Conservation (phyloP, 164 flowering plant species). For the Magnolia changhungtana region DNA sequence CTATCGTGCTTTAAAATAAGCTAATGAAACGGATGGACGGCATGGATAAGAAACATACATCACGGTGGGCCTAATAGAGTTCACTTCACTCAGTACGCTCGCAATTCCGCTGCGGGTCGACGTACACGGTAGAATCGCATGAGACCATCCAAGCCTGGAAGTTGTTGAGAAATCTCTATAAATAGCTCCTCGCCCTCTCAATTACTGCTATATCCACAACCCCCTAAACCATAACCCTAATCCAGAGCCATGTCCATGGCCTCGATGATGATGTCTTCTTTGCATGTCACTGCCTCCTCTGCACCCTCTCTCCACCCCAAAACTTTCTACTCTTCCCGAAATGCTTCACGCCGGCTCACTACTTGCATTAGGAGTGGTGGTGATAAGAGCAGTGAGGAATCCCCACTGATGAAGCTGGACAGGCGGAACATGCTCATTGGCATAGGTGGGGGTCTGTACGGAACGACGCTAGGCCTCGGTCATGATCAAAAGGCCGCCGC, state of each 20-base stretch:
- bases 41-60: too few species aligned
- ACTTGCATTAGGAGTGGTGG: not conserved
- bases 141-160: too few species aligned
- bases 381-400: not conserved
- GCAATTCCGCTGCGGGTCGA: too few species aligned
- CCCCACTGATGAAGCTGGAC: not conserved
- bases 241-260: not conserved
- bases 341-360: not conserved
- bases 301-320: not conserved
- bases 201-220: too few species aligned
- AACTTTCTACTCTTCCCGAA: not conserved
- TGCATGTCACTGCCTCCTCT: not conserved
- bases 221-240: too few species aligned
- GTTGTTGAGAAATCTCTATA: too few species aligned
- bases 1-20: too few species aligned
- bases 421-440: constrained; percentile 10
- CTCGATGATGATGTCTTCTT: not conserved
- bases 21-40: too few species aligned
- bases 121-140: too few species aligned
- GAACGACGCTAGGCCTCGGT: not conserved
- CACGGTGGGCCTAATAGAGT: too few species aligned
- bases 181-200: too few species aligned
- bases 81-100: too few species aligned
- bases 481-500: not conserved
- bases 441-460: constrained; percentile 7